Conservation (phyloP, 768 basidiomycete species). For the Russula olivacea region DNA sequence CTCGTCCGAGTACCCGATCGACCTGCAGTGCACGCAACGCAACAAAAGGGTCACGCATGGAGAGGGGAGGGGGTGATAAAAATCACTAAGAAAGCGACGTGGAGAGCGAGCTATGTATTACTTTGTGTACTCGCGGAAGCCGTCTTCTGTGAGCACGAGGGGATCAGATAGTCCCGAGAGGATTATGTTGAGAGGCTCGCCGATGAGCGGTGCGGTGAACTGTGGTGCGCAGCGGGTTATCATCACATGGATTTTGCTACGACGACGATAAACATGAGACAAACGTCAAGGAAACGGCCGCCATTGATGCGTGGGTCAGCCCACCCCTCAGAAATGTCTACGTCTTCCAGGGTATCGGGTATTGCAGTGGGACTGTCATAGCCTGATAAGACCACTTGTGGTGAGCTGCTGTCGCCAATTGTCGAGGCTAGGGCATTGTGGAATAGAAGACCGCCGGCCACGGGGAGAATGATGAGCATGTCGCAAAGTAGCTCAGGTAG, state of each 20-base stretch:
- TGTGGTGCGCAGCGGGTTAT: conserved; percentile 28
- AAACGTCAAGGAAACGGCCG: conserved; percentile 71
- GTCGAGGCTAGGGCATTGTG: conserved; percentile 4
- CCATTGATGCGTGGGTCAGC: conserved; percentile 68
- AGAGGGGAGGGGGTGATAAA: not conserved
- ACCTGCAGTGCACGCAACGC: conserved; percentile 36
- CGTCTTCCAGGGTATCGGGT: conserved; percentile 5
- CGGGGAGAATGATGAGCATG: not conserved
- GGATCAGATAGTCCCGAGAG: conserved; percentile 77
- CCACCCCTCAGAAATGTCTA: conserved; percentile 39
- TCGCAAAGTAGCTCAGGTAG: not conserved
- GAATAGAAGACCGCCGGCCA: not conserved
- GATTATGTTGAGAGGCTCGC: conserved; percentile 82
- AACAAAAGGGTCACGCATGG: not conserved
- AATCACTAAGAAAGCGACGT: not conserved
- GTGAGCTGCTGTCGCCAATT: not conserved
- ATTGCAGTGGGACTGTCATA: not conserved
- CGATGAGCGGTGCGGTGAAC: conserved; percentile 59
- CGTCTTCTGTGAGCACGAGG: conserved; percentile 66
- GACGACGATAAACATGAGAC: conserved; percentile 26
- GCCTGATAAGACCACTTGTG: not conserved
- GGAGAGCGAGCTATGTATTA: conserved; percentile 28
- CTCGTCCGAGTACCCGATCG: conserved; percentile 77
- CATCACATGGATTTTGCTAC: not conserved
- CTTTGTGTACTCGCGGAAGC: conserved; percentile 67